A percentile compares a stretch with the other conserved stretches of the same genome.
Evolutionary conservation across 345 rosid species (phyloP).

Genomic region (Ceriops decandra): DNA sequence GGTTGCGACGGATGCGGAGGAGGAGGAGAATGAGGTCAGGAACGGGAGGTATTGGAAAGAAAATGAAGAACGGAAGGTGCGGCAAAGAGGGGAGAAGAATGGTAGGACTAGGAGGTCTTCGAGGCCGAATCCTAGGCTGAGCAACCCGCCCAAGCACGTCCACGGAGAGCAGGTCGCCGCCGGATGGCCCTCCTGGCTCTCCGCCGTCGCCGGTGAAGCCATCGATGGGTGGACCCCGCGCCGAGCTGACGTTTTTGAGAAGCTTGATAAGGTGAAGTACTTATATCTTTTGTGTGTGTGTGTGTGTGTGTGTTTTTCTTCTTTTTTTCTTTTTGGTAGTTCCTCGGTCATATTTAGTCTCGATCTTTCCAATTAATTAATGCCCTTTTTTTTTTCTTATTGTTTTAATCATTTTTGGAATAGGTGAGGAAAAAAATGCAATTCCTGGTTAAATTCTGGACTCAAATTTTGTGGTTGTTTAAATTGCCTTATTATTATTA

Average conservation of each 20-base stretch:
- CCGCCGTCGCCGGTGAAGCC: conserved; percentile 34
- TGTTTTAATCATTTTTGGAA: too few species aligned
- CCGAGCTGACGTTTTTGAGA: conserved; percentile 31
- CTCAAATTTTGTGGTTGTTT: background rate
- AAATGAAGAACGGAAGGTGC: background rate
- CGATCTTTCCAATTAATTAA: background rate
- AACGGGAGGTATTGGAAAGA: conserved; percentile 8
- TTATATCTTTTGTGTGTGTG: background rate
- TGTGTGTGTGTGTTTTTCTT: too few species aligned
- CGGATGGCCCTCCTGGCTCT: conserved; percentile 35
- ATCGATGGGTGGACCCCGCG: conserved; percentile 33
- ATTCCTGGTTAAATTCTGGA: too few species aligned
- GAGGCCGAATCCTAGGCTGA: conserved; percentile 26
- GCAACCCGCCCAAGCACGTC: conserved; percentile 28
- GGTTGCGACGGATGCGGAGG: conserved; percentile 15
- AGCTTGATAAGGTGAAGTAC: conserved; percentile 27
- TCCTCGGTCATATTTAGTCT: background rate
- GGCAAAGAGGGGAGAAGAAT: conserved; percentile 14
- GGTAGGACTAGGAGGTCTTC: conserved; percentile 17
- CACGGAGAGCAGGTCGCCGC: conserved; percentile 35
- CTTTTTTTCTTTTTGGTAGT: too few species aligned
- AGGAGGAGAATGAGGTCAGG: conserved; percentile 4
- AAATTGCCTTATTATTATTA: background rate
- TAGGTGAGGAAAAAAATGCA: too few species aligned
- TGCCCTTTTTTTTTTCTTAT: too few species aligned